Evolutionary conservation across 768 basidiomycete species (phyloP).

Genomic region (Amanita pseudoporphyria): DNA sequence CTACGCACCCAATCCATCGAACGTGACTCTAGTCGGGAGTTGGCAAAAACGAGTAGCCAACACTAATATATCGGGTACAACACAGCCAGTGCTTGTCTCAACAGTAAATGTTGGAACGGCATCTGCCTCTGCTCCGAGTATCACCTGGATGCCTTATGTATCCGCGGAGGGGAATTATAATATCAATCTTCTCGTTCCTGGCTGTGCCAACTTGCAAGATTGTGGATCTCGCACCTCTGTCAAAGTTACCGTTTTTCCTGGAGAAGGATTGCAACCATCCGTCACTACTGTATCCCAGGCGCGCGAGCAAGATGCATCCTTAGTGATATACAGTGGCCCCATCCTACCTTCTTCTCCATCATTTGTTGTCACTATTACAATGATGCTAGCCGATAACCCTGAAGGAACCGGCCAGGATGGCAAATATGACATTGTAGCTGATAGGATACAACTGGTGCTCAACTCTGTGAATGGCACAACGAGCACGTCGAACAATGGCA

Average conservation of each 20-base stretch:
- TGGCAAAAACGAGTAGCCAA: conserved; percentile 60
- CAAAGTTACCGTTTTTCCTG: conserved; percentile 74
- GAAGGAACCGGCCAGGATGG: conserved; percentile 52
- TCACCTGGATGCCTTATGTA: conserved; percentile 92
- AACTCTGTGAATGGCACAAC: conserved; percentile 45
- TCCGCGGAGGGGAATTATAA: conserved; percentile 82
- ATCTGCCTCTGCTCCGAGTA: conserved; percentile 53
- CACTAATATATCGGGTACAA: conserved; percentile 75
- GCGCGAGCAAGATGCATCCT: conserved; percentile 49
- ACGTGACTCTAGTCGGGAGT: conserved; percentile 51
- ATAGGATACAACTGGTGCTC: conserved; percentile 72
- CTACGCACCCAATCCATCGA: conserved; percentile 69
- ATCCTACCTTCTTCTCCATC: conserved; percentile 63
- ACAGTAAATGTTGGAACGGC: conserved; percentile 55
- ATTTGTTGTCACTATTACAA: conserved; percentile 67
- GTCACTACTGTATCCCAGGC: conserved; percentile 70
- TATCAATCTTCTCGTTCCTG: conserved; percentile 78
- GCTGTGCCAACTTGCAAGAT: conserved; percentile 73
- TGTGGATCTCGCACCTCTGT: conserved; percentile 78
- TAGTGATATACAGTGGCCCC: conserved; percentile 72
- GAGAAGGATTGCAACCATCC: conserved; percentile 50
- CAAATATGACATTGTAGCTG: conserved; percentile 78
- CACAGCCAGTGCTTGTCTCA: conserved; percentile 64
- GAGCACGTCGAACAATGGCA: conserved; percentile 22
- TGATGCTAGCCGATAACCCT: conserved; percentile 63